These are phyloP conservation scores for Phyllosticta citribraziliensis DNA, from an alignment of 2,329 filamentous ascomycete genomes.

Conservation along the genomic window DNA sequence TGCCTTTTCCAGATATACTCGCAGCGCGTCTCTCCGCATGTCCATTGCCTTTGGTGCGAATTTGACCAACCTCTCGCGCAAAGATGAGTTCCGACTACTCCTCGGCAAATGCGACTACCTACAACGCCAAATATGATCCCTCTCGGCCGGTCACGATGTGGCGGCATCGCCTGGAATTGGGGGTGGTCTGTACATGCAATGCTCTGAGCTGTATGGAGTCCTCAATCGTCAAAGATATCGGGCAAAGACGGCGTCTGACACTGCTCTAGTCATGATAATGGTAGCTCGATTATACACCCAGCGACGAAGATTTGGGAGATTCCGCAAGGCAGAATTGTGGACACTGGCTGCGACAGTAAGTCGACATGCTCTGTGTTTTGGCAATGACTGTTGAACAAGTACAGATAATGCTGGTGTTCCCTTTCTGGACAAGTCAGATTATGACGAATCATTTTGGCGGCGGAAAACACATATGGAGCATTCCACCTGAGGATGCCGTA, in stretches of 20 bases:
- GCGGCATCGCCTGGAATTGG: conserved; percentile 8
- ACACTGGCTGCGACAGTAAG: conserved; percentile 1
- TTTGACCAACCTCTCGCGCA: background rate
- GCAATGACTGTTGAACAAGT: background rate
- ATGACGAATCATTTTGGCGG: conserved; percentile 7
- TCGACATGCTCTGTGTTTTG: background rate
- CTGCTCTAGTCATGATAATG: background rate
- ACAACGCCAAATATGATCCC: conserved; percentile 5
- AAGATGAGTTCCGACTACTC: conserved; percentile 7
- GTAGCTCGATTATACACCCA: background rate
- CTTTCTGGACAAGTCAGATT: conserved; percentile 5
- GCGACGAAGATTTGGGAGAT: conserved; percentile 4
- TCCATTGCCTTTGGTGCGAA: background rate
- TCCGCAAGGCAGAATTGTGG: conserved; percentile 7
- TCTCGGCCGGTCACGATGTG: conserved; percentile 1
- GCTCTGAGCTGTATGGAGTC: background rate
- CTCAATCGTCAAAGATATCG: background rate
- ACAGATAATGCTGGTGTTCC: conserved; percentile 5
- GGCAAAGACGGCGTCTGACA: background rate
- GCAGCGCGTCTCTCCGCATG: background rate
- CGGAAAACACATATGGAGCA: conserved; percentile 5
- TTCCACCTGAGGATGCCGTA: background rate
- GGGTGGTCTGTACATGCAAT: conserved; percentile 5
- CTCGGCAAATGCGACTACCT: background rate
- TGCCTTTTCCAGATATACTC: background rate